A percentile compares a stretch with the other conserved stretches of the same genome.
These are phyloP conservation scores for Globisporangium okanoganense DNA, from an alignment of 352 stramenopile genomes.

Conservation along the genomic window DNA sequence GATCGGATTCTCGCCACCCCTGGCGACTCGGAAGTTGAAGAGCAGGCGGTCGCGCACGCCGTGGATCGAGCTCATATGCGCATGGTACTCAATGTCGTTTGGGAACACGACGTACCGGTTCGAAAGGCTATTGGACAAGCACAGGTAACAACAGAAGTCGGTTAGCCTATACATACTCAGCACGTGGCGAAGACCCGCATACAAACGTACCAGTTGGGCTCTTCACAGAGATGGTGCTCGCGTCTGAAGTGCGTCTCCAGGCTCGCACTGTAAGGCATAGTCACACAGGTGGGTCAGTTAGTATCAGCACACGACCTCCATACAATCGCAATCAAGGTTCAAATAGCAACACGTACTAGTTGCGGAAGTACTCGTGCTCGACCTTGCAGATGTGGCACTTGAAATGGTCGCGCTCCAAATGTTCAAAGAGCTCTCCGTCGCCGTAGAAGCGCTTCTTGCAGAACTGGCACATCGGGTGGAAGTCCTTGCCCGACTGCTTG, in stretches of 20 bases:
- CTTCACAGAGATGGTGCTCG: constrained; percentile 85
- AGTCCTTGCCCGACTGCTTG: constrained; percentile 66
- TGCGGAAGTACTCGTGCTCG: constrained; percentile 87
- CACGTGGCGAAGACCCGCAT: constrained; percentile 7
- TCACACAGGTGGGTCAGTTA: constrained; percentile 14
- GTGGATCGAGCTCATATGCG: constrained; percentile 79
- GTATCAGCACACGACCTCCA: no score
- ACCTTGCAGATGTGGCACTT: constrained; percentile 89
- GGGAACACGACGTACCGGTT: constrained; percentile 87
- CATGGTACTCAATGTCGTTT: constrained; percentile 85
- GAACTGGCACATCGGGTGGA: constrained; percentile 88
- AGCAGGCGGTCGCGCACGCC: constrained; percentile 66
- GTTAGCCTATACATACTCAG: constrained; percentile 1
- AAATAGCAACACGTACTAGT: constrained; percentile 63
- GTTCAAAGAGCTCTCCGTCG: constrained; percentile 80
- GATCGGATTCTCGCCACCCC: constrained; percentile 53
- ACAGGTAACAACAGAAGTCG: neutral
- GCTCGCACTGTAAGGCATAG: constrained; percentile 43
- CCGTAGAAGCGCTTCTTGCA: constrained; percentile 85
- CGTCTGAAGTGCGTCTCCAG: constrained; percentile 81
- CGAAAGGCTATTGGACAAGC: constrained; percentile 39
- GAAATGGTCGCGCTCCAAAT: constrained; percentile 88
- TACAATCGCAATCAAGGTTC: neutral
- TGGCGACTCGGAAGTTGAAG: constrained; percentile 73
- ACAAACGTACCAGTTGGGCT: constrained; percentile 56